phyloP scores from a whole-genome alignment of 1,284 basidiomycete species.

The Leccinum subfulvum region DNA sequence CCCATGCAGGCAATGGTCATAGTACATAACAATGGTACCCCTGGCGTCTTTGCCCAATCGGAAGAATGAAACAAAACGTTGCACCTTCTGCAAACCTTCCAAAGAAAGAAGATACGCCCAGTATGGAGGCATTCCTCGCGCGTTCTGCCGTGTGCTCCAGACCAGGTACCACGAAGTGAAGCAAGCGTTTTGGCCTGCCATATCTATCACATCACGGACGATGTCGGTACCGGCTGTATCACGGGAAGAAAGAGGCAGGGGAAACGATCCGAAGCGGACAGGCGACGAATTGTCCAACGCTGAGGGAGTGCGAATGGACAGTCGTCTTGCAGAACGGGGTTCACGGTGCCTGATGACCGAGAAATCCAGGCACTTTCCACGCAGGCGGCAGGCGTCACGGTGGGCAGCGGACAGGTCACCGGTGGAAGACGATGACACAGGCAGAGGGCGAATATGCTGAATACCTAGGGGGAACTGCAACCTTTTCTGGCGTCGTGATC shows the following conservation, averaged over 20 bases:
- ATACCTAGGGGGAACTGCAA: conserved; percentile 60
- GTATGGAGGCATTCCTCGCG: background rate
- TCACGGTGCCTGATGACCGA: no score
- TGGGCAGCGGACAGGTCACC: background rate
- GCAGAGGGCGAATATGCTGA: conserved; percentile 59
- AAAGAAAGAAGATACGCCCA: background rate
- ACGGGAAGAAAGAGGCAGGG: no score
- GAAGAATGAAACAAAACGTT: background rate
- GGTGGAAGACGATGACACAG: no score
- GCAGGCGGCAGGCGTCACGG: no score
- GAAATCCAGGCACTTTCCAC: no score
- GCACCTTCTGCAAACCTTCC: background rate
- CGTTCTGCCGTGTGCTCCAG: background rate
- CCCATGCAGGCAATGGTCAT: no score
- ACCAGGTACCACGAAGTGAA: background rate
- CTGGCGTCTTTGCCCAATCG: background rate
- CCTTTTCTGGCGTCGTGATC: conserved; percentile 67
- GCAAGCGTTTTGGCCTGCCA: background rate
- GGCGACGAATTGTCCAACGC: no score
- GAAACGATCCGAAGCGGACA: no score
- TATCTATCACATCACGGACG: background rate
- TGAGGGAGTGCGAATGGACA: no score
- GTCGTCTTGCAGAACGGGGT: no score
- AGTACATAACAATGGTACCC: background rate
- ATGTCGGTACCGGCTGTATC: background rate